These are phyloP conservation scores for Exserohilum turcica DNA, from an alignment of 2,329 filamentous ascomycete species.

Conservation along the genomic window DNA sequence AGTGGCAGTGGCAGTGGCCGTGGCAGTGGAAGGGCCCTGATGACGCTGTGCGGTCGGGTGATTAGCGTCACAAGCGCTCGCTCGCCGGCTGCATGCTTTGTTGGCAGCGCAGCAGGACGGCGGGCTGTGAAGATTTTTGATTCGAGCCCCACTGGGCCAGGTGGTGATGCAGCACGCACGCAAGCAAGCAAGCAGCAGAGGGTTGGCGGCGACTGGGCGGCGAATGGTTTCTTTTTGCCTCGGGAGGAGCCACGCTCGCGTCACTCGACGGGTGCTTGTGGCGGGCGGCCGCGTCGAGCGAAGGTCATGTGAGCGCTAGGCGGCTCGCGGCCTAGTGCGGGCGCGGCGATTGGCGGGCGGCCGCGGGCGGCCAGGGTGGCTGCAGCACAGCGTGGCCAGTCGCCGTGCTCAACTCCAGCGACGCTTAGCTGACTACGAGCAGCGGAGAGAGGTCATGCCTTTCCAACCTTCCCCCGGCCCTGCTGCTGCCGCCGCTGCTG, in stretches of 20 bases:
- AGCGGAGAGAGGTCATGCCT: constrained; percentile 41
- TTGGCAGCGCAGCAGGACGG: constrained; percentile 42
- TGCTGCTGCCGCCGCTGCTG: constrained; percentile 41
- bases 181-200: too few relatives aligned
- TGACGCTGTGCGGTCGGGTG: constrained; percentile 26
- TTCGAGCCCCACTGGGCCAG: constrained; percentile 33
- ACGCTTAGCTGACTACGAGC: constrained; percentile 45
- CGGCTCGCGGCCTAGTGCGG: constrained; percentile 15
- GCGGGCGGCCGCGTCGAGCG: constrained; percentile 26
- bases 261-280: constrained; percentile 13
- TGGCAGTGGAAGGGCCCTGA: constrained; percentile 20
- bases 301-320: constrained; percentile 36
- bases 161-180: constrained; percentile 26
- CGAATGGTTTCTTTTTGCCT: constrained; percentile 40
- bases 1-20: constrained; percentile 32
- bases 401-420: constrained; percentile 43
- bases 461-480: constrained; percentile 40
- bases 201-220: constrained; percentile 13
- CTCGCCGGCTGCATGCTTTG: constrained; percentile 45
- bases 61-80: constrained; percentile 41
- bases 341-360: constrained; percentile 25
- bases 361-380: constrained; percentile 23
- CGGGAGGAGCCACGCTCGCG: constrained; percentile 42
- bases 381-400: constrained; percentile 37
- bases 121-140: constrained; percentile 15